These are phyloP conservation scores for Sanghuangporus sanghuang DNA, from an alignment of 1,284 basidiomycete species.

Conservation along the genomic window DNA sequence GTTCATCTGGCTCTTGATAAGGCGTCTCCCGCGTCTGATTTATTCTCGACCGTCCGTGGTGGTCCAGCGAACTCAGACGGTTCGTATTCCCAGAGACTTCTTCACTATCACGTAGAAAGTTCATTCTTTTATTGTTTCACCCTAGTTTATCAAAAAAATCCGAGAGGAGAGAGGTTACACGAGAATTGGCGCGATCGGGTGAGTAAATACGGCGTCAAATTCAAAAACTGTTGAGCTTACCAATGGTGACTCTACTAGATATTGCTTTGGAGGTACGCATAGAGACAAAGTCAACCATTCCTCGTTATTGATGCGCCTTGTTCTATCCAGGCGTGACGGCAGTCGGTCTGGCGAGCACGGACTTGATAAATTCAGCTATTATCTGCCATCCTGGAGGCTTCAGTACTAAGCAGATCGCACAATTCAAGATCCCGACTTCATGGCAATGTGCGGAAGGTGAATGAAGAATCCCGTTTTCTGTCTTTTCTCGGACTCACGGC, in stretches of 20 bases:
- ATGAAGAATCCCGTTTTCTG: slow-evolving; percentile 8
- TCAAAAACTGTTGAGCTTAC: too few relatives aligned
- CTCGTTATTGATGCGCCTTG: neutral
- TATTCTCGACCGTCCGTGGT: slow-evolving; percentile 37
- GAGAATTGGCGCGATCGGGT: slow-evolving; percentile 59
- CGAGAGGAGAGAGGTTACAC: slow-evolving; percentile 48
- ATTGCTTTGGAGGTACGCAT: slow-evolving; percentile 52
- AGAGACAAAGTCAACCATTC: slow-evolving; percentile 21
- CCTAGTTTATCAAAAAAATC: slow-evolving; percentile 45
- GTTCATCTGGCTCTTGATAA: slow-evolving; percentile 27
- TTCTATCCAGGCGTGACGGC: slow-evolving; percentile 28
- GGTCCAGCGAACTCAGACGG: slow-evolving; percentile 31
- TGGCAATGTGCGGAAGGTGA: slow-evolving; percentile 14
- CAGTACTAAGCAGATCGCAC: slow-evolving; percentile 33
- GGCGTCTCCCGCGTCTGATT: slow-evolving; percentile 30
- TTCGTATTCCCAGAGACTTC: slow-evolving; percentile 18
- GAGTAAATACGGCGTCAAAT: slow-evolving; percentile 14
- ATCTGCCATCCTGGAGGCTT: slow-evolving; percentile 51
- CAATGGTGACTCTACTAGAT: slow-evolving; percentile 30
- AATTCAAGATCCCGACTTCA: slow-evolving; percentile 35
- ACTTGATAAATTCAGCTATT: slow-evolving; percentile 43
- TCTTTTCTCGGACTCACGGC: slow-evolving; percentile 41
- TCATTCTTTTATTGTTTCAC: neutral
- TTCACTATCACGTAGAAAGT: neutral
- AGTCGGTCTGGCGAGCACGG: slow-evolving; percentile 36